These are phyloP conservation scores for Leccinum fibrillosum DNA, from an alignment of 768 basidiomycete species.

Conservation along the genomic window DNA sequence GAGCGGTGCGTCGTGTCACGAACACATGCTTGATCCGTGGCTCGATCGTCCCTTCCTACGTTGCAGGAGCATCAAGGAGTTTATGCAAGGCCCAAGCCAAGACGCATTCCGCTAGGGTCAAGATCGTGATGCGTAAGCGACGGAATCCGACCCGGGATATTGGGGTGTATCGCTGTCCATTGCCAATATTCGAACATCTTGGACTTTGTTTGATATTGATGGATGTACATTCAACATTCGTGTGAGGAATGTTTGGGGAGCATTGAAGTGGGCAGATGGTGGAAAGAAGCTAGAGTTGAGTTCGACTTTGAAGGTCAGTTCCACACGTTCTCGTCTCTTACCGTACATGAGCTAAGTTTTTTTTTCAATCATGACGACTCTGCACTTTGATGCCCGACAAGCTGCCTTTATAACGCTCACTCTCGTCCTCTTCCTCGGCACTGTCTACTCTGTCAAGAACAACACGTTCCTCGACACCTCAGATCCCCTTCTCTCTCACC, in stretches of 20 bases:
- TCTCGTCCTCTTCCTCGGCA: slow-evolving; percentile 54
- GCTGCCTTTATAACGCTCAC: slow-evolving; percentile 42
- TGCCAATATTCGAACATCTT: not conserved
- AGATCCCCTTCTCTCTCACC: slow-evolving; percentile 62
- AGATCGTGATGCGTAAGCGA: not conserved
- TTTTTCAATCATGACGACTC: slow-evolving; percentile 7
- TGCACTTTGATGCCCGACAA: slow-evolving; percentile 22
- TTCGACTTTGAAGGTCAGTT: not conserved
- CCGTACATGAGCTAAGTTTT: too few species aligned
- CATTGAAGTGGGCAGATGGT: too few species aligned
- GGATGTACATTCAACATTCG: too few species aligned
- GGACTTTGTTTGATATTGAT: too few species aligned
- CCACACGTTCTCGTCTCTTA: too few species aligned
- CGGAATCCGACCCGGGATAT: not conserved
- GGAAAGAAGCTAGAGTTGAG: too few species aligned
- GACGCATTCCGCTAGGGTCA: not conserved
- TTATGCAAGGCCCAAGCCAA: not conserved
- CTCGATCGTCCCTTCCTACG: not conserved
- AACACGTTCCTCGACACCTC: slow-evolving; percentile 84
- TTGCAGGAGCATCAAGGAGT: not conserved
- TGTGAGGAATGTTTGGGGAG: too few species aligned
- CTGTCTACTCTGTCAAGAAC: slow-evolving; percentile 59
- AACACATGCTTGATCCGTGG: not conserved
- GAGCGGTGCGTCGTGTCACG: not conserved
- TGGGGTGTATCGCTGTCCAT: not conserved